phyloP scores from a whole-genome alignment of 2,329 filamentous ascomycete species.

The Trichoderma pleuroti region DNA sequence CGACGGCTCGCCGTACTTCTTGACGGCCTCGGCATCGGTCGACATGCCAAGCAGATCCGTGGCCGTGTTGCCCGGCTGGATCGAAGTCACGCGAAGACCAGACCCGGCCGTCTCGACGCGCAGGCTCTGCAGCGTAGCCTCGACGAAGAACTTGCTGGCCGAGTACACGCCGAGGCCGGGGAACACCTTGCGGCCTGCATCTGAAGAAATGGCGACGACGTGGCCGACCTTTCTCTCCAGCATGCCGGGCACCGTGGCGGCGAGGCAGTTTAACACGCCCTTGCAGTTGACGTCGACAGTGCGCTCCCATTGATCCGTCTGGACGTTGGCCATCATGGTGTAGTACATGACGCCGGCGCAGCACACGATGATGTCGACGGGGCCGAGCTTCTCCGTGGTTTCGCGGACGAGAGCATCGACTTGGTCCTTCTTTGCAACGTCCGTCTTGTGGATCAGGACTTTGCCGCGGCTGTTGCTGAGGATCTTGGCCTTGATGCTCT shows the following conservation, averaged over 20 bases:
- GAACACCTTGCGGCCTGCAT: conserved; percentile 78
- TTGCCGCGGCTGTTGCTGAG: conserved; percentile 54
- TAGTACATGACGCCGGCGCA: conserved; percentile 87
- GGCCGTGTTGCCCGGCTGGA: conserved; percentile 74
- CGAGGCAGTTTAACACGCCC: conserved; percentile 69
- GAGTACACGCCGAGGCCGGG: conserved; percentile 79
- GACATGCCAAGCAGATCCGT: conserved; percentile 73
- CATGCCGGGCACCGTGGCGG: conserved; percentile 68
- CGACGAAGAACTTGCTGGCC: conserved; percentile 80
- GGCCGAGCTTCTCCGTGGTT: conserved; percentile 60
- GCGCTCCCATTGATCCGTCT: conserved; percentile 72
- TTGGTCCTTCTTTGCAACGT: conserved; percentile 64
- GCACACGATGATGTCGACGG: conserved; percentile 73
- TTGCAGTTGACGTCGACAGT: conserved; percentile 88
- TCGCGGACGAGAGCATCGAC: conserved; percentile 63
- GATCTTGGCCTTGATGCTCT: conserved; percentile 61
- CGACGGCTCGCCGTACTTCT: conserved; percentile 72
- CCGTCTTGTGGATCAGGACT: conserved; percentile 65
- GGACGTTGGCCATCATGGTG: conserved; percentile 77
- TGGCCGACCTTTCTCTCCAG: conserved; percentile 65
- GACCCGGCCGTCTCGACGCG: conserved; percentile 72
- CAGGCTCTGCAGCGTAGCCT: conserved; percentile 72
- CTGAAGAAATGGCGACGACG: conserved; percentile 77
- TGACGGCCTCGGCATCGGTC: conserved; percentile 70
- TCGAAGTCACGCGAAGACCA: conserved; percentile 67